These are phyloP conservation scores for Ceratocystis papillata DNA, from an alignment of 2,329 filamentous ascomycete genomes.

Conservation along the genomic window DNA sequence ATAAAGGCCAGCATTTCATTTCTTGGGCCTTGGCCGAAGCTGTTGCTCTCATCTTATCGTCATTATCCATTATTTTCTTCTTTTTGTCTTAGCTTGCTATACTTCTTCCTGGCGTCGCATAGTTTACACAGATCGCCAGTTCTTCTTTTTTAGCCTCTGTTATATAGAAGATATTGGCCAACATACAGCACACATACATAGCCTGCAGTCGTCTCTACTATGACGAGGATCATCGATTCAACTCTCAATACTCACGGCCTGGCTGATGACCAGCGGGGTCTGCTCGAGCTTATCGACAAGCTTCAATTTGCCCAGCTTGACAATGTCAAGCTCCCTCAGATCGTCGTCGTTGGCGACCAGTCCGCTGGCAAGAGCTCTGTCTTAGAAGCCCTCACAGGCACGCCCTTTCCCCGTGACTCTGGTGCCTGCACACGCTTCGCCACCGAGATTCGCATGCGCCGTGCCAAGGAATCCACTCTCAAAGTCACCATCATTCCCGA, in stretches of 20 bases:
- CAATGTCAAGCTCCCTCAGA: slow-evolving; percentile 46
- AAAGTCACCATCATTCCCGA: slow-evolving; percentile 47
- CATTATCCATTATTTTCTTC: slow-evolving; percentile 8
- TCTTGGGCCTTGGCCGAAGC: neutral
- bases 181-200: neutral
- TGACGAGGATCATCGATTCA: slow-evolving; percentile 34
- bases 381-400: slow-evolving; percentile 52
- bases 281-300: slow-evolving; percentile 48
- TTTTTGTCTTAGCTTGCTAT: neutral
- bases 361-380: slow-evolving; percentile 55
- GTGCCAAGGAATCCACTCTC: slow-evolving; percentile 37
- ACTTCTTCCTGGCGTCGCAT: slow-evolving; percentile 4
- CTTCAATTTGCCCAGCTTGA: slow-evolving; percentile 44
- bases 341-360: slow-evolving; percentile 55
- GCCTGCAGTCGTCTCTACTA: neutral
- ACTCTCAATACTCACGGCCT: slow-evolving; percentile 41
- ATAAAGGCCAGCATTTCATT: slow-evolving; percentile 15
- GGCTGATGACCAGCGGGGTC: slow-evolving; percentile 43
- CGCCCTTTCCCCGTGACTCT: slow-evolving; percentile 49
- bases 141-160: neutral
- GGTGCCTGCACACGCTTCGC: slow-evolving; percentile 52
- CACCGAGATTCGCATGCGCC: slow-evolving; percentile 47
- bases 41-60: neutral
- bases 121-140: neutral
- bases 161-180: too few species aligned